Evolutionary conservation across 1,284 basidiomycete species (phyloP).

Genomic region (Pseudomicrostroma phylloplanum): DNA sequence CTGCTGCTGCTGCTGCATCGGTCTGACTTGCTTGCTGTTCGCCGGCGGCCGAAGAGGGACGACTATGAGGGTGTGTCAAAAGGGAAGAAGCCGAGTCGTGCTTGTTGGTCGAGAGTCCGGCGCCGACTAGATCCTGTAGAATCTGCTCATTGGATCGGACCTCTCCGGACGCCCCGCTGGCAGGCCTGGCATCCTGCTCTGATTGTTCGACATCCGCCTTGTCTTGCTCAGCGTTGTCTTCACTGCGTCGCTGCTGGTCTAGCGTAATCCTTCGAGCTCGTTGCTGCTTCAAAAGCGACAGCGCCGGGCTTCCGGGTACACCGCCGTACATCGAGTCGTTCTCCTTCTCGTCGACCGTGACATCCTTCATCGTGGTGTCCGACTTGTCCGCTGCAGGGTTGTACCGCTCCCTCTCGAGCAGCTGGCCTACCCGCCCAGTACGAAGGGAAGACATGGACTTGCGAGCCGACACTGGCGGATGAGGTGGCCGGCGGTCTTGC

Average conservation of each 20-base stretch:
- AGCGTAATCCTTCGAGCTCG: neutral
- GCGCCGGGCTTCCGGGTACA: neutral
- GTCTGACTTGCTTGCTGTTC: neutral
- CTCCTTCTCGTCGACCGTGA: slow-evolving; percentile 5
- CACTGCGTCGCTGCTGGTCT: neutral
- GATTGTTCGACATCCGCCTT: neutral
- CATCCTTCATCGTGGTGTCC: slow-evolving; percentile 1
- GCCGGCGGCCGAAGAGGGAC: too few relatives aligned
- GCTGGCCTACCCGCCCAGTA: neutral
- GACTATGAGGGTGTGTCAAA: too few relatives aligned
- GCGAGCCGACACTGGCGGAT: neutral
- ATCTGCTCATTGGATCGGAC: neutral
- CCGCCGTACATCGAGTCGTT: neutral
- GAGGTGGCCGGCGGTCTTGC: neutral
- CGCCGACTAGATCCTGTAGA: neutral
- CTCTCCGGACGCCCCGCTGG: too few relatives aligned
- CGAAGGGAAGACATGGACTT: neutral
- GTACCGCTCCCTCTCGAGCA: slow-evolving; percentile 4
- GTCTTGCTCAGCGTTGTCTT: neutral
- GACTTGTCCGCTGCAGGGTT: neutral
- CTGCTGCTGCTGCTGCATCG: neutral
- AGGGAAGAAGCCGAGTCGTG: too few relatives aligned
- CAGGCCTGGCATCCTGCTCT: neutral
- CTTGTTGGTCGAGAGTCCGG: too few relatives aligned
- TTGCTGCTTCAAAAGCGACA: neutral